Conservation (phyloP, 768 basidiomycete species). For the Mycena pura region DNA sequence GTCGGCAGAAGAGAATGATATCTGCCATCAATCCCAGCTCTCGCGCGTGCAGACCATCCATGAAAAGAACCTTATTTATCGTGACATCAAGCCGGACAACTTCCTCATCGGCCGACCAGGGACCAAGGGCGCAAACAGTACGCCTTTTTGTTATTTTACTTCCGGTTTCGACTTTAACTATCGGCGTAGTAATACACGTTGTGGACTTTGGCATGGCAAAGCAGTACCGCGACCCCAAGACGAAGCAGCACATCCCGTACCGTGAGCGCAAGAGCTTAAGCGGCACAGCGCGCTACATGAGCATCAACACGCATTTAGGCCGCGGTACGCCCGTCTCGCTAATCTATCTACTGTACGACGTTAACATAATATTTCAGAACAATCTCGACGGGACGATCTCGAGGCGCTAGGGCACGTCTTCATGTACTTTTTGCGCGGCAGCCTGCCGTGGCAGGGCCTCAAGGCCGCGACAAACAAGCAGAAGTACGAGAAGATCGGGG, state of each 20-base stretch:
- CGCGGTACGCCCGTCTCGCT: slow-evolving; percentile 64
- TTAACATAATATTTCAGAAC: slow-evolving; percentile 45
- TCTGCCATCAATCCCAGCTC: slow-evolving; percentile 56
- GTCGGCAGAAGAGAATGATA: slow-evolving; percentile 5
- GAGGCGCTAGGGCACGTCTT: slow-evolving; percentile 99
- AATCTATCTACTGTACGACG: neutral
- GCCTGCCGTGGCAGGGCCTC: slow-evolving; percentile 97
- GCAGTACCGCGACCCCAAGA: slow-evolving; percentile 98
- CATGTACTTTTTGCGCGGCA: slow-evolving; percentile 98
- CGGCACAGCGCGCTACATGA: slow-evolving; percentile 99
- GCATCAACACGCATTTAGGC: slow-evolving; percentile 98
- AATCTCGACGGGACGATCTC: slow-evolving; percentile 94
- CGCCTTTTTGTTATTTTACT: slow-evolving; percentile 27
- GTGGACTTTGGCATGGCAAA: slow-evolving; percentile 99
- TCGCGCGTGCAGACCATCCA: slow-evolving; percentile 97
- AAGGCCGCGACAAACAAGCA: slow-evolving; percentile 99
- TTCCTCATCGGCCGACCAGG: slow-evolving; percentile 95
- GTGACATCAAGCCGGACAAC: slow-evolving; percentile 99
- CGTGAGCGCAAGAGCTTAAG: slow-evolving; percentile 96
- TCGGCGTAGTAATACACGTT: slow-evolving; percentile 76
- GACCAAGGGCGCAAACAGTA: slow-evolving; percentile 88
- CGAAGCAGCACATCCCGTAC: slow-evolving; percentile 99
- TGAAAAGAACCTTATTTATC: slow-evolving; percentile 99
- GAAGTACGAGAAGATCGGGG: slow-evolving; percentile 99
- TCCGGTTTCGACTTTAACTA: slow-evolving; percentile 1